Evolutionary conservation across 805 yeast species (phyloP).

Genomic region (Candida broadrunensis): DNA sequence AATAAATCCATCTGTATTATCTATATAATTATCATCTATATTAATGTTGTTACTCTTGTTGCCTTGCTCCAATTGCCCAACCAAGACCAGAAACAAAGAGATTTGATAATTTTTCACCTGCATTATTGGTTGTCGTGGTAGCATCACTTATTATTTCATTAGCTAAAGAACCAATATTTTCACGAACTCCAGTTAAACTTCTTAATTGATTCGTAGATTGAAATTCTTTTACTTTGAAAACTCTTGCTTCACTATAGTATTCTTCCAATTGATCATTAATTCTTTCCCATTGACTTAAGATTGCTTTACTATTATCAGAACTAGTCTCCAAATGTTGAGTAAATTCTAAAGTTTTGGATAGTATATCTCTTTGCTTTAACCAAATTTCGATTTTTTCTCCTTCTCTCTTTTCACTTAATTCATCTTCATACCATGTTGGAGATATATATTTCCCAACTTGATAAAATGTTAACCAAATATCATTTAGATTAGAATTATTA

Average conservation of each 20-base stretch:
- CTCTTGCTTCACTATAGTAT: conserved; percentile 4
- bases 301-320: conserved; percentile 47
- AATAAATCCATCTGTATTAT: no score
- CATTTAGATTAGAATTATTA: conserved; percentile 16
- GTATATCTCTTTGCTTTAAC: conserved; percentile 50
- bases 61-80: conserved; percentile 61
- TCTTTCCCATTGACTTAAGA: conserved; percentile 63
- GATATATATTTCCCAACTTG: conserved; percentile 61
- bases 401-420: conserved; percentile 13
- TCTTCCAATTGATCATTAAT: conserved; percentile 36
- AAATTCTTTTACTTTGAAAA: conserved; percentile 2
- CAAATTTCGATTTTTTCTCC: conserved; percentile 22
- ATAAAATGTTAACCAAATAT: conserved; percentile 68
- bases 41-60: not conserved
- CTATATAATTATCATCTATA: no score
- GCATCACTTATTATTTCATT: conserved; percentile 29
- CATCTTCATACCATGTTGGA: conserved; percentile 24
- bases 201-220: not conserved
- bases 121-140: conserved; percentile 28
- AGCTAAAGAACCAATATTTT: conserved; percentile 16
- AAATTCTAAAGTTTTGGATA: conserved; percentile 48
- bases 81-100: conserved; percentile 55
- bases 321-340: conserved; percentile 38
- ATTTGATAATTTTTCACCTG: conserved; percentile 47
- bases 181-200: not conserved